Base-by-base conservation (phyloP, 2,329 filamentous ascomycete genomes). In the Exutisphaerella laricina region DNA sequence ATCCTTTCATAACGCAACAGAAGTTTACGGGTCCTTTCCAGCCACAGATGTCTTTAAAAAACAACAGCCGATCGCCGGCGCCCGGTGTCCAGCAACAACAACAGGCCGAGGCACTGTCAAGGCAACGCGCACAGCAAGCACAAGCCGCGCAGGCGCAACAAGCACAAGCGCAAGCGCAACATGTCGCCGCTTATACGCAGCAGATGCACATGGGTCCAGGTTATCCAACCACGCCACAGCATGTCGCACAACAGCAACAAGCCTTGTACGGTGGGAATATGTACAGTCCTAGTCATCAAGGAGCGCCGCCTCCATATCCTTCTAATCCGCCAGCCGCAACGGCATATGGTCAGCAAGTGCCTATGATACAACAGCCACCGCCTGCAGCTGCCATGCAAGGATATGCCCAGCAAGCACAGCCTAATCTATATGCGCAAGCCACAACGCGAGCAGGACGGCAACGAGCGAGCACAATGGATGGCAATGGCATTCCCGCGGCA, bases 1-100 rank as follows among this genome's bases (percentile, higher is more conserved):
- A 98, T 62, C 92, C 92, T 0, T 98, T 98, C 66, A 98, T 98
- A 61, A 98, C 92, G 0, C 92, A 98, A 63, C 85, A 94, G 61
- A 98, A 97, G 70, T 98, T 84, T 62, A 96, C 89, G 0, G 89
- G 88, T 1, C 88, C 89, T 3, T 98, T 98, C 61, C 86, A 97
- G 35, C 92, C 92, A 6, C 90, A 90, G 2, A 95, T 96, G 88
- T 95, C 94, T 60, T 71, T 97, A 46, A 96, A 96, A 65, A 81
- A 88, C 14, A 87, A 85, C 57, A 89, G 86, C 63, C 79, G 92
- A 59, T 94, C 90, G 14, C 87, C 89, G 10, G 88, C 90, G 4
- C 90, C 89, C 4, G 90, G 89, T 28, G 92, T 94, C 12, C 88
- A 95, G 62, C 89, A 96, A 64, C 92, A 97, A 63, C 87, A 95